These are phyloP conservation scores for Leonotis leonurus DNA, from an alignment of 257 asterid genomes.

Conservation along the genomic window DNA sequence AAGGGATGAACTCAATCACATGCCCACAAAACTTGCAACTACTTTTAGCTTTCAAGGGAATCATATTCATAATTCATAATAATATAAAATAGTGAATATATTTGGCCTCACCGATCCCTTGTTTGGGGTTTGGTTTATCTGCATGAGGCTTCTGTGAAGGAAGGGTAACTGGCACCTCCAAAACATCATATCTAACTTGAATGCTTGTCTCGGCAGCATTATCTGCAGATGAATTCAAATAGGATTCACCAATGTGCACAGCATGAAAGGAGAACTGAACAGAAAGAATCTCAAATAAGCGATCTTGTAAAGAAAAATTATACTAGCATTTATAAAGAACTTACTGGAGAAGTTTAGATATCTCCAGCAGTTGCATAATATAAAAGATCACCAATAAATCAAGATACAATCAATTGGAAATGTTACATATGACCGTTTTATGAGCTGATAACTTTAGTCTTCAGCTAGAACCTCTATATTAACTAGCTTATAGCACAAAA, in stretches of 20 bases:
- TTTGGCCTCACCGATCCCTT: conserved; percentile 70
- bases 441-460: conserved; percentile 3
- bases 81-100: background rate
- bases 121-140: conserved; percentile 96
- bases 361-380: background rate
- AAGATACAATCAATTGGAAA: conserved; percentile 4
- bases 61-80: background rate
- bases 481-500: background rate
- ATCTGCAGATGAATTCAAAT: conserved; percentile 33
- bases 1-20: background rate
- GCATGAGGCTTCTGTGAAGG: conserved; percentile 87
- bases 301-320: background rate
- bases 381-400: background rate
- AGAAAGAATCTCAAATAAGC: background rate
- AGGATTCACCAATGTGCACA: background rate
- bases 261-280: background rate
- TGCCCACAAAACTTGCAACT: background rate
- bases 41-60: background rate
- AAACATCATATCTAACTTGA: conserved; percentile 73
- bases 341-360: background rate
- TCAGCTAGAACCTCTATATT: background rate
- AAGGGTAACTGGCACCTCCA: conserved; percentile 79
- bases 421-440: background rate
- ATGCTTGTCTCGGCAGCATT: conserved; percentile 49
- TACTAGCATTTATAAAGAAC: background rate